A percentile compares a stretch with the other conserved stretches of the same genome.
Conservation (phyloP, 495 filamentous ascomycete species). For the Clavariopsis aquatica region DNA sequence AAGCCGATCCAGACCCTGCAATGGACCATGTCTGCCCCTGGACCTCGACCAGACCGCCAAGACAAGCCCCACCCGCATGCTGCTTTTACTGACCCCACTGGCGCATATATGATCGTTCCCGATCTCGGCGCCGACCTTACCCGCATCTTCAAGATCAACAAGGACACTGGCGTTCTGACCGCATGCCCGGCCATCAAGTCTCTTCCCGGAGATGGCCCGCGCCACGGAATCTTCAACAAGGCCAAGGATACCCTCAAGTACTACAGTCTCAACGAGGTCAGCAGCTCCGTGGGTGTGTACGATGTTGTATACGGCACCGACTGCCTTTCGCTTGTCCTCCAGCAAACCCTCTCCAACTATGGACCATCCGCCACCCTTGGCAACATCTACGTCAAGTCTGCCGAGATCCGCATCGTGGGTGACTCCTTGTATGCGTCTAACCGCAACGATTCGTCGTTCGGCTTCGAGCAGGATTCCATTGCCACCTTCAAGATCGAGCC, state of each 20-base stretch:
- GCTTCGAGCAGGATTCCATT: constrained; percentile 39
- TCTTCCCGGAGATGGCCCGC: constrained; percentile 60
- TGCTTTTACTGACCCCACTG: constrained; percentile 68
- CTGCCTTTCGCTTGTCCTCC: constrained; percentile 50
- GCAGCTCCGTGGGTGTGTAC: constrained; percentile 53
- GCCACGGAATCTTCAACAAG: constrained; percentile 64
- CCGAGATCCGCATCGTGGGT: constrained; percentile 44
- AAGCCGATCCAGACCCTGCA: constrained; percentile 44
- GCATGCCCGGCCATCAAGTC: constrained; percentile 42
- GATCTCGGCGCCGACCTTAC: constrained; percentile 74
- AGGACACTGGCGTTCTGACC: constrained; percentile 39
- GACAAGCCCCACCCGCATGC: constrained; percentile 70
- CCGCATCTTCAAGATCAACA: constrained; percentile 61
- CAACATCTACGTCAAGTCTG: constrained; percentile 40
- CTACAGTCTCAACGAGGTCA: constrained; percentile 66
- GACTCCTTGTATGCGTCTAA: constrained; percentile 42
- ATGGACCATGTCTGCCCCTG: constrained; percentile 49
- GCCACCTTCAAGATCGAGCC: constrained; percentile 33
- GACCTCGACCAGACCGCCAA: constrained; percentile 57
- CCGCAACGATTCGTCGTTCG: constrained; percentile 48
- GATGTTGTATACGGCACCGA: constrained; percentile 54
- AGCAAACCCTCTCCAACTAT: constrained; percentile 52
- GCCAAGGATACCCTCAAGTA: constrained; percentile 51
- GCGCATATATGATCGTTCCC: constrained; percentile 62
- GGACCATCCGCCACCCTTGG: constrained; percentile 45